Evolutionary conservation across 2,329 filamentous ascomycete species (phyloP).

Genomic region (Ramichloridium luteum): DNA sequence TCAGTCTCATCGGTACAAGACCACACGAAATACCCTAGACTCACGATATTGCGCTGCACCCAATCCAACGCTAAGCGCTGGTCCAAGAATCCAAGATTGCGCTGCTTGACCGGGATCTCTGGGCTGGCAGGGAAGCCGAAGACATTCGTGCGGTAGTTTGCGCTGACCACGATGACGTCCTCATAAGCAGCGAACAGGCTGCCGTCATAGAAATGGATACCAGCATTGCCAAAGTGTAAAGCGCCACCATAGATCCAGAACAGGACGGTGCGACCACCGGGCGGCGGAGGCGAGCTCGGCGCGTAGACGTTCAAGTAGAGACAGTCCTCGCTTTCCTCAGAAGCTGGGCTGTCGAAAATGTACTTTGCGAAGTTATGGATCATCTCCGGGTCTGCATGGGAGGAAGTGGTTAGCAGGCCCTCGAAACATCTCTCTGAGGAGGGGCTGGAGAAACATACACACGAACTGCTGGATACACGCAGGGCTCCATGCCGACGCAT

Average conservation of each 20-base stretch:
- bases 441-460: conserved; percentile 2
- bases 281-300: conserved; percentile 18
- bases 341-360: conserved; percentile 23
- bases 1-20: too few species aligned
- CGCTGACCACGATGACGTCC: conserved; percentile 25
- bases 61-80: conserved; percentile 27
- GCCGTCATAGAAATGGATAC: conserved; percentile 21
- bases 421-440: conserved; percentile 3
- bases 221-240: conserved; percentile 22
- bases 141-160: conserved; percentile 26
- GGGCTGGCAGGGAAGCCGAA: conserved; percentile 31
- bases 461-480: conserved; percentile 25
- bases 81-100: conserved; percentile 28
- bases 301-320: conserved; percentile 25
- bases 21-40: too few species aligned
- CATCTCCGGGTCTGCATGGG: conserved; percentile 17
- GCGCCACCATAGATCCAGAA: conserved; percentile 27
- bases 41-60: conserved; percentile 28
- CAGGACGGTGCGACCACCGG: conserved; percentile 20
- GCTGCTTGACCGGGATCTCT: conserved; percentile 22
- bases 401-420: too few species aligned
- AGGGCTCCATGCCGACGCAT: conserved; percentile 21
- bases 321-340: conserved; percentile 26
- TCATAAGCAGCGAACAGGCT: conserved; percentile 24
- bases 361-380: conserved; percentile 20